Evolutionary conservation across 2,329 filamentous ascomycete genomes (phyloP), one percentile per base, ranked within the genome.

Genomic region (Magnaporthiopsis rhizophila): DNA sequence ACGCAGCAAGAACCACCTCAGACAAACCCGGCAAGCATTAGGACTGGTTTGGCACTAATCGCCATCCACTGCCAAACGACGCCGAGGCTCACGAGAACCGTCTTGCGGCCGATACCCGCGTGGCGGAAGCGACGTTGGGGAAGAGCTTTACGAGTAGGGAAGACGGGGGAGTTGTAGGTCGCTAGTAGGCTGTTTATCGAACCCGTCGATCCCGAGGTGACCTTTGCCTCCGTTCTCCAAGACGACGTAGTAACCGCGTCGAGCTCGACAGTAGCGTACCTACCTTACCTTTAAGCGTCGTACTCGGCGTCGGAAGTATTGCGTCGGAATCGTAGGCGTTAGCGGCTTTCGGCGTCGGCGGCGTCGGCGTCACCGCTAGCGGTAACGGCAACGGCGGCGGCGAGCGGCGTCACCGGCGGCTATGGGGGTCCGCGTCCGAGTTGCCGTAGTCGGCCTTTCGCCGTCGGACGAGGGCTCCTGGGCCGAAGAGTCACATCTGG

Each of bases 401-500:
- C 45, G 9, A 53, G 45, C 45, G 9, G 45, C 21, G 1, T 1
- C 45, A 24, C 1, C 12, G 3, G n/a, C 45, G 26, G 13, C 7
- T 12, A 65, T 65, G 64, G 57, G 38, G 24, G 50, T 60, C 1
- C 66, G 65, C 50, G 50, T 67, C 32, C 45, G 21, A 21, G 45
- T 53, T 8, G 67, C 53, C 50, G 36, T 68, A 28, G 63, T 66
- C 38, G 67, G 67, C 62, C 63, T 68, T 34, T 67, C 68, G 15
- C 32, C 65, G 32, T 58, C 32, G 15, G 50, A 61, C 21, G 50
- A 45, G 45, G 63, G 64, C 30, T 63, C 61, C 30, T 68, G 67
- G 66, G 67, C 64, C 34, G 30, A 26, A 58, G 32, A 70, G 32
- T 83, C 81, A 2, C 86, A 89, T 68, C 78, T 88, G 0, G 84